These are phyloP conservation scores for Podila epigama DNA, from an alignment of 192 early-diverging fungal genomes.

Conservation along the genomic window DNA sequence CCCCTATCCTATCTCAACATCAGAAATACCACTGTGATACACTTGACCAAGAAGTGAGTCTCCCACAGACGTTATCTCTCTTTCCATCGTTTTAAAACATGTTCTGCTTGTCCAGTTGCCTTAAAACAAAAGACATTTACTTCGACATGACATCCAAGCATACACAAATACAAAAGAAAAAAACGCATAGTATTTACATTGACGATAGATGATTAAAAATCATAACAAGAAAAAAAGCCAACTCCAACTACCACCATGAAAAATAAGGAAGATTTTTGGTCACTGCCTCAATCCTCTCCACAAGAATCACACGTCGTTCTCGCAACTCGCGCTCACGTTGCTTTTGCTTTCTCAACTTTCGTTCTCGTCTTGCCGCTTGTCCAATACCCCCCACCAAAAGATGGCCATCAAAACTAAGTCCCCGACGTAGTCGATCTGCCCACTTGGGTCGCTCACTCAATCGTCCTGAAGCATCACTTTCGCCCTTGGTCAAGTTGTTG, in stretches of 20 bases:
- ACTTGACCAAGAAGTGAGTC: too few relatives aligned
- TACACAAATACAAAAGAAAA: too few relatives aligned
- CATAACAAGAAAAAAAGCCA: neutral
- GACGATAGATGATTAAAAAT: neutral
- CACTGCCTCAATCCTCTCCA: constrained; percentile 46
- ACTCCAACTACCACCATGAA: constrained; percentile 22
- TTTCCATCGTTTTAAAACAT: too few relatives aligned
- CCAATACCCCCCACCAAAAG: constrained; percentile 24
- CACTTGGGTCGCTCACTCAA: constrained; percentile 28
- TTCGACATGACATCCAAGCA: too few relatives aligned
- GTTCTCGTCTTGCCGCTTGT: constrained; percentile 20
- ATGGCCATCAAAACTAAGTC: constrained; percentile 40
- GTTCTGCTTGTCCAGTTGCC: too few relatives aligned
- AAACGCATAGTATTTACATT: neutral
- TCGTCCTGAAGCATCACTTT: neutral
- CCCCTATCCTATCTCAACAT: too few relatives aligned
- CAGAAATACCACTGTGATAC: too few relatives aligned
- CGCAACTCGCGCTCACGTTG: constrained; percentile 41
- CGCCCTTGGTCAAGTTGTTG: neutral
- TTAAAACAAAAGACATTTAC: too few relatives aligned
- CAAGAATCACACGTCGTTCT: constrained; percentile 27
- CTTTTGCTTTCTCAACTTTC: constrained; percentile 29
- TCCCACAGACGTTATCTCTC: too few relatives aligned
- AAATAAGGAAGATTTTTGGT: constrained; percentile 47
- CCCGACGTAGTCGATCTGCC: constrained; percentile 33